These are phyloP conservation scores for Chrysoporthe puriensis DNA, from an alignment of 2,329 filamentous ascomycete genomes.

Conservation along the genomic window DNA sequence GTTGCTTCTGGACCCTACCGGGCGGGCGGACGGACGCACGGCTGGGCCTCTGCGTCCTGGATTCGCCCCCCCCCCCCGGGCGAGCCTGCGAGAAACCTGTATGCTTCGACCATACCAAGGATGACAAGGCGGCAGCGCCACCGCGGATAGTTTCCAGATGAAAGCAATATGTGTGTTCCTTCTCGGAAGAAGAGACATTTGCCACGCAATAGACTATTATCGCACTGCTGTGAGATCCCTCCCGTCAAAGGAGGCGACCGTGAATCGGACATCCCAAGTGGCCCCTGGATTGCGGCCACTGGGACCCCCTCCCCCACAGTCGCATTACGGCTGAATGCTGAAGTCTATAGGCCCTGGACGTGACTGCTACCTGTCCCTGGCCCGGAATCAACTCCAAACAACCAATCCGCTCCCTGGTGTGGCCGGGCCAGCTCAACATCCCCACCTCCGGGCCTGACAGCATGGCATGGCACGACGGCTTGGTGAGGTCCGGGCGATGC, in stretches of 20 bases:
- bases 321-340: conserved; percentile 13
- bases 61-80: too few relatives aligned
- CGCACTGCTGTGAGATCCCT: background rate
- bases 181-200: background rate
- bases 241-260: background rate
- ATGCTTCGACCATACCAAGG: background rate
- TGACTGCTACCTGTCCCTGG: background rate
- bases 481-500: background rate
- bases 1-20: too few relatives aligned
- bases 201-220: background rate
- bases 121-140: background rate
- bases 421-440: background rate
- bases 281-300: background rate
- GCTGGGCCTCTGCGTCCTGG: too few relatives aligned
- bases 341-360: background rate
- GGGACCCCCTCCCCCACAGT: background rate
- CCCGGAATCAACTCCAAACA: conserved; percentile 6
- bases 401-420: background rate
- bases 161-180: background rate
- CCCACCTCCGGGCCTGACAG: background rate
- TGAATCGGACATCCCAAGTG: background rate
- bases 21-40: too few relatives aligned
- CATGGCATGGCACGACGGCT: background rate
- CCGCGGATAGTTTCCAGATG: background rate
- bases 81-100: too few relatives aligned